Evolutionary conservation across 2,329 filamentous ascomycete species (phyloP).

Genomic region (Plectosphaerella cucumerina): DNA sequence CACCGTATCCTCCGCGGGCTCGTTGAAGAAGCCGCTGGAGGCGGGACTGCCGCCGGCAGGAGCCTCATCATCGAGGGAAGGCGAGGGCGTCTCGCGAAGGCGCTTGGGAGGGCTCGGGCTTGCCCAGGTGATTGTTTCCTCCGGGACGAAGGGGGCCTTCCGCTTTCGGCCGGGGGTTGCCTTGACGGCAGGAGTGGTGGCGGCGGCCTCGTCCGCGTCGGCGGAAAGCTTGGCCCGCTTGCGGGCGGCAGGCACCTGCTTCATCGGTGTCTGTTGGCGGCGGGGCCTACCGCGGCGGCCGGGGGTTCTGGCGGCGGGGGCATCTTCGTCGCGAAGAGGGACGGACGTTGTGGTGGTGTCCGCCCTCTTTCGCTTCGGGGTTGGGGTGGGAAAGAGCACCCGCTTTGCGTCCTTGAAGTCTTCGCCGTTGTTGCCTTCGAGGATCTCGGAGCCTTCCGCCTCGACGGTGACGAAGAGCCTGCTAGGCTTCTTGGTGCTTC

Average conservation of each 20-base stretch:
- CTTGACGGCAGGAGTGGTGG: not conserved
- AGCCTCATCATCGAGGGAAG: slow-evolving; percentile 10
- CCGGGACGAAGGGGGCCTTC: not conserved
- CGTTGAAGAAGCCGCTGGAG: not conserved
- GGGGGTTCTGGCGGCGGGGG: slow-evolving; percentile 30
- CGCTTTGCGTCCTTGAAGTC: slow-evolving; percentile 21
- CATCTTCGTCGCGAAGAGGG: slow-evolving; percentile 44
- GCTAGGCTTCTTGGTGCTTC: slow-evolving; percentile 44
- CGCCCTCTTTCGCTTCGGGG: slow-evolving; percentile 25
- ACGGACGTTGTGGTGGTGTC: slow-evolving; percentile 39
- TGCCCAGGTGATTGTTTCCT: not conserved
- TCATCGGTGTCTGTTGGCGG: slow-evolving; percentile 40
- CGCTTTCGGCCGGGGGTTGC: not conserved
- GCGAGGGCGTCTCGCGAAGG: slow-evolving; percentile 8
- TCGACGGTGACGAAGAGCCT: slow-evolving; percentile 53
- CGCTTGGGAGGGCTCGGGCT: slow-evolving; percentile 4
- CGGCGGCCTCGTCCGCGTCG: slow-evolving; percentile 10
- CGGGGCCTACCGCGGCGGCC: slow-evolving; percentile 42
- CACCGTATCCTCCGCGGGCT: slow-evolving; percentile 33
- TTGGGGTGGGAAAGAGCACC: slow-evolving; percentile 40
- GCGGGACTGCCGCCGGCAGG: slow-evolving; percentile 8
- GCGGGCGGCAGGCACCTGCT: slow-evolving; percentile 25
- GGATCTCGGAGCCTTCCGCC: slow-evolving; percentile 30
- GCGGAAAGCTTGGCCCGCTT: slow-evolving; percentile 22
- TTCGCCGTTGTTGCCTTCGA: slow-evolving; percentile 29